Percentiles rank a stretch among this genome's conserved stretches.
phyloP scores from a whole-genome alignment of 768 basidiomycete species.

The Collybia mongolica region DNA sequence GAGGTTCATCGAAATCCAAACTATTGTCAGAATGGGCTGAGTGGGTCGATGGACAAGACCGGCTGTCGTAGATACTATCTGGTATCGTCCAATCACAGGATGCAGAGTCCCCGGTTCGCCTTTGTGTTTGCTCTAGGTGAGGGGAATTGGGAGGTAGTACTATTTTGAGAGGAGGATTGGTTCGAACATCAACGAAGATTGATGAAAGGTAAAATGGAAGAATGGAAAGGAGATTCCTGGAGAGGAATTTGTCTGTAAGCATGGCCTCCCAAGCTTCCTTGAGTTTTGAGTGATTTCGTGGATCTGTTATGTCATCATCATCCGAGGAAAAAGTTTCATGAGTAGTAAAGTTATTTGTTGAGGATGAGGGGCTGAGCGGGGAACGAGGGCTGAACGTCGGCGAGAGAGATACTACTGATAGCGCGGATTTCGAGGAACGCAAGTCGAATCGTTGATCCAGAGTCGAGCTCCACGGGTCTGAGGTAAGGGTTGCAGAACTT shows the following conservation, averaged over 20 bases:
- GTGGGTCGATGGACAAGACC: constrained; percentile 2
- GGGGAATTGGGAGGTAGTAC: constrained; percentile 55
- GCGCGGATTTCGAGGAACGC: constrained; percentile 4
- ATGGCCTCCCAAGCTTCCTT: constrained; percentile 67
- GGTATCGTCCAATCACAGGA: background rate
- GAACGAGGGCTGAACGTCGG: constrained; percentile 8
- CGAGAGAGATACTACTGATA: constrained; percentile 6
- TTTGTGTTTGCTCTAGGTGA: background rate
- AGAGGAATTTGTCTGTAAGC: constrained; percentile 57
- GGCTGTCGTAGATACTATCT: background rate
- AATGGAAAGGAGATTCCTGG: constrained; percentile 51
- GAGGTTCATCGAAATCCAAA: background rate
- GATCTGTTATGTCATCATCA: constrained; percentile 27
- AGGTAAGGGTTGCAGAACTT: constrained; percentile 21
- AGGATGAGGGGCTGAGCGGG: background rate
- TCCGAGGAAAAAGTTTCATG: constrained; percentile 14
- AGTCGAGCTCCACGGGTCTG: constrained; percentile 17
- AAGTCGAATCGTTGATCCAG: constrained; percentile 13
- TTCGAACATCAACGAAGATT: constrained; percentile 49
- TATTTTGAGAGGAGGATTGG: constrained; percentile 46
- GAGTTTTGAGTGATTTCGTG: constrained; percentile 62
- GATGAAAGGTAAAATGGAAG: constrained; percentile 68
- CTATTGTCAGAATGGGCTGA: background rate
- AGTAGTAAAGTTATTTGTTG: constrained; percentile 1
- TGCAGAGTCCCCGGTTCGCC: background rate